Base-by-base conservation (phyloP, 1,139 yeast genomes). In the Casaregolazyma suthepensis region DNA sequence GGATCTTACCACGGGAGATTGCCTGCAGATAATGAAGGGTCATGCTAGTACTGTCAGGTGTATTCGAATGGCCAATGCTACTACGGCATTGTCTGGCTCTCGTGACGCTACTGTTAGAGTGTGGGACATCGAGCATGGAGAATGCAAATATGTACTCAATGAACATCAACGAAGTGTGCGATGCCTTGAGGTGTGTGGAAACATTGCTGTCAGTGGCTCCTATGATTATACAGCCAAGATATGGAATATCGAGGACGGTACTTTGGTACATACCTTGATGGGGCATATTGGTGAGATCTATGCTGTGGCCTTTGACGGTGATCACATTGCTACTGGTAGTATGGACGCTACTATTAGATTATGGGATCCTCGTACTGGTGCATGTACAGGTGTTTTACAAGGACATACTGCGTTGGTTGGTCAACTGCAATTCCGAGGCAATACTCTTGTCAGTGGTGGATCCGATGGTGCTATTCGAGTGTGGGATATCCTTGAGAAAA, bases 41-140 rank as follows among this genome's bases (percentile, higher is more conserved):
- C 99, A 93, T 66, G 81, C 90, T 1, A 96, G 91, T 57, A 87
- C 96, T 78, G 96, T 93, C 15, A 87, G 94, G 58, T 85, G 93
- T 62, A 93, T 93, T 38, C 89, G 87, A 71, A 83, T 90, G 63
- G 79, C 85, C 2, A 79, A 79, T 59, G 81, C 90, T 48, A 79
- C 80, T 54, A 85, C 93, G 0, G 85, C 90, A 5, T 83, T 88
- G 64, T 85, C 95, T 63, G 93, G 96, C 3, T 85, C 95, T 42
- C 94, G 94, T 64, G 98, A 93, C 68, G 82, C 90, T 31, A 87
- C 96, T 0, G 80, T 91, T 46, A 75, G 95, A 59, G 84, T 91
- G 82, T 93, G 98, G 99, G 96, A 91, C 69, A 75, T 91, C 57
- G 76, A 79, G 53, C 80, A 83, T 17, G 91, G 93, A 63, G 79